A percentile compares a stretch with the other conserved stretches of the same genome.
Evolutionary conservation across 2,329 filamentous ascomycete species (phyloP).

Genomic region (Cadophora luteo-olivacea): DNA sequence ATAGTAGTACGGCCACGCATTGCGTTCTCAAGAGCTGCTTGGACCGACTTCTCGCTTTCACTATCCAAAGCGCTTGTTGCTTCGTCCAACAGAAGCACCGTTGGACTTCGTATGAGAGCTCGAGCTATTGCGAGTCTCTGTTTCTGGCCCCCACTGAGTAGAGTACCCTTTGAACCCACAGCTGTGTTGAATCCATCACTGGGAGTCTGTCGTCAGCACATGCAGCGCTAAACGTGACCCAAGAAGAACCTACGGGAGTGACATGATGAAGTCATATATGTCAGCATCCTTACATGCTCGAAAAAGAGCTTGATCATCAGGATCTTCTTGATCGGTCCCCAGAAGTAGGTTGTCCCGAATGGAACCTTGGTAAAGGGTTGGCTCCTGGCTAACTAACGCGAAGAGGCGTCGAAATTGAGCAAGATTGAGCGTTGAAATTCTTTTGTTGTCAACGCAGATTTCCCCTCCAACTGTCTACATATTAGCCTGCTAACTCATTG

Average conservation of each 20-base stretch:
- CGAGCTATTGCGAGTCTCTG: conserved; percentile 90
- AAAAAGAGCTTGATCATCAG: conserved; percentile 51
- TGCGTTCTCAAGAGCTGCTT: conserved; percentile 63
- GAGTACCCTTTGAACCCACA: conserved; percentile 82
- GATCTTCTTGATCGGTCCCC: conserved; percentile 66
- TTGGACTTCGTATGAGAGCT: conserved; percentile 84
- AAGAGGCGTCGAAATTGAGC: conserved; percentile 67
- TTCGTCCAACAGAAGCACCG: conserved; percentile 82
- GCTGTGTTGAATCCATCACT: conserved; percentile 79
- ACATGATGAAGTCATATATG: conserved; percentile 57
- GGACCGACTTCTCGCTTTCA: conserved; percentile 77
- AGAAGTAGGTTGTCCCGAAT: conserved; percentile 72
- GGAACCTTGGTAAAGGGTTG: conserved; percentile 70
- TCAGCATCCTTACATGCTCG: conserved; percentile 56
- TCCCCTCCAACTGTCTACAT: neutral
- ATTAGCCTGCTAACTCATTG: neutral
- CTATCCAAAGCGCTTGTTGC: conserved; percentile 79
- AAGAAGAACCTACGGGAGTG: conserved; percentile 51
- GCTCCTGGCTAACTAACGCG: conserved; percentile 75
- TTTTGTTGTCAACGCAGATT: conserved; percentile 10
- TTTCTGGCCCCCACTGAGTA: conserved; percentile 89
- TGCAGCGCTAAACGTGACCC: conserved; percentile 44
- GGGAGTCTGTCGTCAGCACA: neutral
- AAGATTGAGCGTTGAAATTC: conserved; percentile 57
- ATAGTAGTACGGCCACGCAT: conserved; percentile 66